Base-by-base conservation (phyloP, 2,329 filamentous ascomycete species). In the Pseudogymnoascus sp. region DNA sequence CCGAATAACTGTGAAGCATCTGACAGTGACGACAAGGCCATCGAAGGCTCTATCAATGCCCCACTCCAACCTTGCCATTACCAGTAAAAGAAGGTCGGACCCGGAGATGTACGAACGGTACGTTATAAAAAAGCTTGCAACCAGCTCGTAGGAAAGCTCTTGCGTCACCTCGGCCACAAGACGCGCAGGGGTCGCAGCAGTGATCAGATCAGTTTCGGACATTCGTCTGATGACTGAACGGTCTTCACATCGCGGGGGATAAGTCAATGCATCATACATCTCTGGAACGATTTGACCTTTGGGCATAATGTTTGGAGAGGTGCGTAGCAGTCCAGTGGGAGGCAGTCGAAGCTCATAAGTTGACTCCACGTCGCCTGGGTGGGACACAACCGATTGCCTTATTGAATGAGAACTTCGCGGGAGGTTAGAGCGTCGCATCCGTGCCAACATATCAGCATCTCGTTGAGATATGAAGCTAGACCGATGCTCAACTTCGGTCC, bases 41-140 rank as follows among this genome's bases (percentile, higher is more conserved):
- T 97, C 91, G 72, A 96, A 91, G 56, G 84, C 79, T 63, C 90
- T 84, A 59, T 84, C 84, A 59, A 97, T 81, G 0, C 95, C 92
- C 95, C 95, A 99, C 68, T 87, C 83, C 61, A 99, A 77, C 16
- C 95, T 86, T 1, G 93, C 88, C 66, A 97, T 82, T 14, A 99
- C 81, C 80, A 96, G 91, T 56, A 87, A 86, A 21, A 96, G 82
- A 3, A 99, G 81, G 69, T 93, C 88, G 18, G 82, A 80, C 0
- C 89, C 81, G 11, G 90, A 87, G 64, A 99, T 80, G 72, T 97
- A 99, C 2, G 89, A 84, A 59, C 95, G 90, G 72, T 91, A 99
- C 0, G 95, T 97, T 21, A 99, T 84, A 72, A 99, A 99, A 76
- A 99, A 99, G 75, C 99, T 95, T 1, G 95, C 97, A 3, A 99